Base-by-base conservation (phyloP, 2,329 filamentous ascomycete genomes). In the Arthrobotrys iridis region DNA sequence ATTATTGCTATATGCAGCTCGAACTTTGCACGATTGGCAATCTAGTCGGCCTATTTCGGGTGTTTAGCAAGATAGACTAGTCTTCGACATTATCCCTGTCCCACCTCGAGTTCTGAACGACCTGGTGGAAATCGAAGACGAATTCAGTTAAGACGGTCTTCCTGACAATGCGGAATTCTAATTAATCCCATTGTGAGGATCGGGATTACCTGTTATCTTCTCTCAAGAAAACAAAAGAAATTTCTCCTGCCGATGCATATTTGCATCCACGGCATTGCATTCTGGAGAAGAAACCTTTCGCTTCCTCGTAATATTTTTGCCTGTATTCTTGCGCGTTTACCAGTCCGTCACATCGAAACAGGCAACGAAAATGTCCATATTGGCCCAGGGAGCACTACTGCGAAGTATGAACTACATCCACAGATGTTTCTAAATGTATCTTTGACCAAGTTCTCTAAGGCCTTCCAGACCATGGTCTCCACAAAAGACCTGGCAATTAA, bases 11-110 rank as follows among this genome's bases (percentile, higher is more conserved):
- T 22, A 24, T 40, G 28, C 24, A 55, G 33, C 52, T 41, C 2
- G 15, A 62, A 35, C 10, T 2, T 26, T 62, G 65, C 65, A 60
- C 45, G 45, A 60, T 70, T 60, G 43, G 55, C 55, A 60, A 70
- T 62, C 33, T 45, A n/a, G 55, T 62, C 59, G 35, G 24, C n/a
- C 11, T 48, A 50, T 67, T 67, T 58, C 63, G 48, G 40, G 40
- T 58, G 48, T 58, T 20, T 35, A 22, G 62, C 57, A n/a, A n/a
- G n/a, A n/a, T n/a, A 22, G 43, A 6, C 43, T 37, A 55, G 30
- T 37, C 15, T 28, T 35, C 10, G 10, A 37, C 18, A 28, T 2
- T 24, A 55, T 52, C 50, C 50, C 30, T 55, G 50, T 37, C 10
- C 28, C 10, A 55, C 50, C 50, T 18, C 50, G 15, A 37, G 18